Base-by-base conservation (phyloP, 2,329 filamentous ascomycete genomes). In the Sclerotinia nivalis region DNA sequence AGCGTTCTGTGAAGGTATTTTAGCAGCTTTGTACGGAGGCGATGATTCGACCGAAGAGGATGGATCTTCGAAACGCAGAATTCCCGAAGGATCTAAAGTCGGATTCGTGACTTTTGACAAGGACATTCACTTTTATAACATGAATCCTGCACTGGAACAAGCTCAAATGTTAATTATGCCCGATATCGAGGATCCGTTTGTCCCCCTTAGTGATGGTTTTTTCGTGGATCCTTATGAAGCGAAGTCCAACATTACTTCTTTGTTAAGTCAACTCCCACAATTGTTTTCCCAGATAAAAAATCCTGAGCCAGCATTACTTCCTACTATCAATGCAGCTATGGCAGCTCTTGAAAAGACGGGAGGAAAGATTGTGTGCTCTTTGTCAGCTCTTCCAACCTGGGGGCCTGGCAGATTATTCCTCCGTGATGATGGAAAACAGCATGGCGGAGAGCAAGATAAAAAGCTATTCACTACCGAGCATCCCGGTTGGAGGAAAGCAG, bases 141-240 rank as follows among this genome's bases (percentile, higher is more conserved):
- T 97, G 76, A 93, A 90, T 77, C 81, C 93, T 50, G 86, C 86
- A 54, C 84, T 97, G 55, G 91, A 96, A 69, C 89, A 93, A 81
- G 93, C 96, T 13, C 96, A 99, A 78, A 97, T 99, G 93, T 88
- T 99, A 84, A 94, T 99, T 65, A 97, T 99, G 93, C 92, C 96
- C 4, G 96, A 99, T 78, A 87, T 99, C 62, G 94, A 98, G 76
- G 96, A 99, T 74, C 96, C 96, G 0, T 99, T 99, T 79, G 89
- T 98, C 22, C 94, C 96, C 3, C 84, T 99, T 25, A 93, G 92
- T 73, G 92, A 97, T 70, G 94, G 95, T 22, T 85, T 99, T 13
- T 98, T 98, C 79, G 95, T 98, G 22, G 95, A 99, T 79, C 93
- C 96, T 1, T 90, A 93, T 75, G 93, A 97, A 79, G 96, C 93